Conservation (phyloP, 768 basidiomycete species). For the Panaeolus cyanescens region DNA sequence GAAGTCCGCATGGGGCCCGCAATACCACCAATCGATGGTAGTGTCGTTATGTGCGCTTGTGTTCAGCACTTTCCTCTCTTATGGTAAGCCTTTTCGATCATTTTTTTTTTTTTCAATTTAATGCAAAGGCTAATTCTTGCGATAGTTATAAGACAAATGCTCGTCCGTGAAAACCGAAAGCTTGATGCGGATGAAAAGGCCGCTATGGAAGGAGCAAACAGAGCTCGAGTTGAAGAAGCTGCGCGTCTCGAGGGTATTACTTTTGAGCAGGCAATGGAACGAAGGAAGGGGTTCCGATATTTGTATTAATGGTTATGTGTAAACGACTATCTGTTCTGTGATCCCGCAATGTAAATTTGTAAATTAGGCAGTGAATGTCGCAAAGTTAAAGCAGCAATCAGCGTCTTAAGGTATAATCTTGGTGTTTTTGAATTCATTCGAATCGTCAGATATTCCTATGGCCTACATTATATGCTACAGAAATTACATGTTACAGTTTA, state of each 20-base stretch:
- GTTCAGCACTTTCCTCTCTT: constrained; percentile 32
- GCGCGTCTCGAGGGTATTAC: constrained; percentile 60
- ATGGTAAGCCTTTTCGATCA: constrained; percentile 18
- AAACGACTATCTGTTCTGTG: background rate
- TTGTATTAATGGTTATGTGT: too few species aligned
- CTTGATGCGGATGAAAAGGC: constrained; percentile 51
- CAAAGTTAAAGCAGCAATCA: background rate
- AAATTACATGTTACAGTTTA: too few species aligned
- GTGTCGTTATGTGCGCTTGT: constrained; percentile 42
- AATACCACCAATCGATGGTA: constrained; percentile 64
- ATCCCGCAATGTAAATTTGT: background rate
- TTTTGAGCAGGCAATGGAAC: constrained; percentile 58
- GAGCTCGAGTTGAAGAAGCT: constrained; percentile 55
- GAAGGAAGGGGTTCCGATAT: constrained; percentile 60
- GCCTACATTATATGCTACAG: too few species aligned
- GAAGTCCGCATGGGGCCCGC: constrained; percentile 61
- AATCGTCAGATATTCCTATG: too few species aligned
- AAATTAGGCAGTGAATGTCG: background rate
- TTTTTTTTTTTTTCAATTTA: background rate
- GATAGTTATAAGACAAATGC: constrained; percentile 44
- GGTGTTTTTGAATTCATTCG: too few species aligned
- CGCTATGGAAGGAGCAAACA: constrained; percentile 44
- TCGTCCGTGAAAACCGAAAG: constrained; percentile 51
- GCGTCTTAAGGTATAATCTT: too few species aligned
- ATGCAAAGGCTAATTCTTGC: background rate